Base-by-base conservation (phyloP, 2,329 filamentous ascomycete genomes). In the Microcyclosporella mali region DNA sequence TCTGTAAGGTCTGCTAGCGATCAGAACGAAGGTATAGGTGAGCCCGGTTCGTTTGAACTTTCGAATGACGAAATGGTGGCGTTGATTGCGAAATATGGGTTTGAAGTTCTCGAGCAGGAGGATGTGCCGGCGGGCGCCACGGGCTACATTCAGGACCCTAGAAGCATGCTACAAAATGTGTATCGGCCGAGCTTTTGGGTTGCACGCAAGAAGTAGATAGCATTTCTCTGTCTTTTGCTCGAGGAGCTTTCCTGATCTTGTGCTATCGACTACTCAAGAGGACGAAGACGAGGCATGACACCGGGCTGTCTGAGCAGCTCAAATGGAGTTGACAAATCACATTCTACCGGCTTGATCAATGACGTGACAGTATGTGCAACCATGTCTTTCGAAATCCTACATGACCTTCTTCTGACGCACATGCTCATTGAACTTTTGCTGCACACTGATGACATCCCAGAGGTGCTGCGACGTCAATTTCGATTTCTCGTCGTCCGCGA, bases 41-140 rank as follows among this genome's bases (percentile, higher is more conserved):
- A 94, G 56, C 87, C 88, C 0, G 92, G 92, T 0, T 88, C 82
- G 49, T 86, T 97, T 53, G 92, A 98, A 70, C 73, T 98, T 41
- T 83, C 85, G 1, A 80, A 95, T 47, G 87, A 95, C 19, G 92
- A 98, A 69, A 85, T 98, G 8, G 66, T 94, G 45, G 73, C 75
- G 12, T 70, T 98, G 32, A 75, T 97, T 2, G 70, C 81, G 53
- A 75, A 74, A 43, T 69, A 90, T 56, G 92, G 89, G 0, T 98
- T 98, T 59, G 70, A 70, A 4, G 69, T 98, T 6, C 29, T 60
- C 3, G 55, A 62, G 46, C 59, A 62, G 34, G 73, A 75, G 37
- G 72, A 82, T 60, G 54, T 57, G 6, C 70, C 70, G 1, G 74
- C 70, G 1, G 66, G 81, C n/a, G 70, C 77, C 47, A 82, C 85